Base-by-base conservation (phyloP, 306 rosid genomes). In the Lablab purpureus region DNA sequence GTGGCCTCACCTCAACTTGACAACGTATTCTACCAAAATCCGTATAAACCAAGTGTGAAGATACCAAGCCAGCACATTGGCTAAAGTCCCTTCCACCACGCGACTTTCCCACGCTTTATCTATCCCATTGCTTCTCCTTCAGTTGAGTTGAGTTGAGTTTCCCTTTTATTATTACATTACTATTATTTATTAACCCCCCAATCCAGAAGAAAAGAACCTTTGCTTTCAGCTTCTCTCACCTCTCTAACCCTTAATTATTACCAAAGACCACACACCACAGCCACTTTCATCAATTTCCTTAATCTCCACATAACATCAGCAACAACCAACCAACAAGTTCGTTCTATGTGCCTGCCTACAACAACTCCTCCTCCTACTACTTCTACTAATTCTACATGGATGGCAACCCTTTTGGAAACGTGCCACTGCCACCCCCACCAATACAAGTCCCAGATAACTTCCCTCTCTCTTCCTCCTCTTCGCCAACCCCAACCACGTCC, bases 61-160 rank as follows among this genome's bases (percentile, higher is more conserved):
- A 14, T 5, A 5, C 10, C 0, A 23, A 27, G 9, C 7, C 13
- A 52, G n/a, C 40, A 13, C 72, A 63, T 50, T 12, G 41, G 14
- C 23, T 17, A 40, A 72, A 72, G 46, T 43, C 81, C 89, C 52
- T 28, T 45, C 80, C 91, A 7, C 37, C 10, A 40, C 11, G 74
- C 93, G 95, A 88, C 6, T 74, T 80, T 43, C 90, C 93, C 95
- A 92, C 97, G 95, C 87, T 65, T 60, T 83, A 58, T 55, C 82
- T 87, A 58, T 54, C 82, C 86, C 52, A n/a, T 36, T 34, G 47
- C 37, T 67, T 49, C 51, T 30, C 4, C 18, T 32, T 52, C 18
- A 49, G 27, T 6, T 34, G n/a, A n/a, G n/a, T n/a, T 34, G 1
- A 34, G 10, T 72, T 18, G 13, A 54, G 62, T 11, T 23, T 14